These are phyloP conservation scores for Fistulifera pelliculosa DNA, from an alignment of 108 stramenopile species.

Conservation along the genomic window DNA sequence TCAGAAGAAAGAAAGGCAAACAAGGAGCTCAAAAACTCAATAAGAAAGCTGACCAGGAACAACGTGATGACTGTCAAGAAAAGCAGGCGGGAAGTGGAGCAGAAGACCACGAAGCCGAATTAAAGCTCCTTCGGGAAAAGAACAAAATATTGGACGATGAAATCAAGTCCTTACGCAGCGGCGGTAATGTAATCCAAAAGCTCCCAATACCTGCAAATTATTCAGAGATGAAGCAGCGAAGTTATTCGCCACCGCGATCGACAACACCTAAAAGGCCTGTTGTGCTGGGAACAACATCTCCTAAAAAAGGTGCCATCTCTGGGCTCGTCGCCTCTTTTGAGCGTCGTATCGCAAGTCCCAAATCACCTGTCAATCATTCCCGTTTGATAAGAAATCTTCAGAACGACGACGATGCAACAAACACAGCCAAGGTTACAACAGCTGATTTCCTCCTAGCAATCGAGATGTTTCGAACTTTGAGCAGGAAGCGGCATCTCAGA, in stretches of 20 bases:
- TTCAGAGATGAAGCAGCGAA: background rate
- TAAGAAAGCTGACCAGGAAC: too few species aligned
- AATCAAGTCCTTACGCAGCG: background rate
- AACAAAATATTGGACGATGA: too few species aligned
- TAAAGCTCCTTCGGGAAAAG: too few species aligned
- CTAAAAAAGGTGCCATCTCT: background rate
- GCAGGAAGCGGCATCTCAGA: background rate
- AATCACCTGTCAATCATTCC: background rate
- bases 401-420: background rate
- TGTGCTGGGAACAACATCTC: background rate
- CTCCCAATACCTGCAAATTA: background rate
- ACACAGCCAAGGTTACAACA: background rate
- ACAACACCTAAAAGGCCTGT: background rate
- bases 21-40: too few species aligned
- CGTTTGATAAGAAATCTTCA: too few species aligned
- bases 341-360: background rate
- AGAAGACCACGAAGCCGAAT: too few species aligned
- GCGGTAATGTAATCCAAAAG: background rate
- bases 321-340: slow-evolving; percentile 9
- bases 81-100: too few species aligned
- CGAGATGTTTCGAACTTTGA: background rate
- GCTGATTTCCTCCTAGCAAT: too few species aligned
- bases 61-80: too few species aligned
- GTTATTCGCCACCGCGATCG: background rate
- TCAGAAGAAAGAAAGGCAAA: too few species aligned